phyloP scores from a whole-genome alignment of 352 stramenopile species.

The Pythium rishiriense region DNA sequence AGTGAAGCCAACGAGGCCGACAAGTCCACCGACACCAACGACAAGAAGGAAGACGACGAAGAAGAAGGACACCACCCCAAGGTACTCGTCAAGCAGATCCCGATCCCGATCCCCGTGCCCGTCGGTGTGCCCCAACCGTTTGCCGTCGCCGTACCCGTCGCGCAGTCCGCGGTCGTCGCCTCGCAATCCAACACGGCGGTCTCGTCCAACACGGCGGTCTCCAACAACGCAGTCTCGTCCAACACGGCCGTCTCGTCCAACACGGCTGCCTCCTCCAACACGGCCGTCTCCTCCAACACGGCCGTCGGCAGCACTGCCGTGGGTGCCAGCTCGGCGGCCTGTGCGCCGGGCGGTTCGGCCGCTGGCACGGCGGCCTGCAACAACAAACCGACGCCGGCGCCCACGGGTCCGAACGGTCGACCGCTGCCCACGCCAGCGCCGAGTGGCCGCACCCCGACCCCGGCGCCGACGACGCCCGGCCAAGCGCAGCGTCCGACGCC shows the following conservation, averaged over 20 bases:
- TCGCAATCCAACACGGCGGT: not conserved
- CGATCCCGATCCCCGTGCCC: conserved; percentile 8
- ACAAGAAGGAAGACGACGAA: not conserved
- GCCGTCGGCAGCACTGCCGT: not conserved
- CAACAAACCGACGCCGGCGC: not conserved
- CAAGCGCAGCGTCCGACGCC: not conserved
- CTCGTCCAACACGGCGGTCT: too few species aligned
- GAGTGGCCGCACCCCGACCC: not conserved
- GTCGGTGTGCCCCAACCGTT: conserved; percentile 7
- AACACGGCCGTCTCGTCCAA: not conserved
- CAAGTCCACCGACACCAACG: too few species aligned
- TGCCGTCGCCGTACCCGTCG: conserved; percentile 8
- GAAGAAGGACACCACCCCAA: not conserved
- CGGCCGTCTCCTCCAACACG: not conserved
- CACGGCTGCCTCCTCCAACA: not conserved
- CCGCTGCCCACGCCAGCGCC: not conserved
- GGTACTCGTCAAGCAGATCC: conserved; percentile 13
- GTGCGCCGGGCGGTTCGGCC: not conserved
- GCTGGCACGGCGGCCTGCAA: not conserved
- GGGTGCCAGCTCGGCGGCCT: not conserved
- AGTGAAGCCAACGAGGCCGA: not conserved
- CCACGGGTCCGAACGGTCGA: not conserved
- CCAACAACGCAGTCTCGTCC: too few species aligned
- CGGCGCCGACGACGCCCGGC: not conserved
- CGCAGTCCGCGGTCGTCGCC: not conserved